Percentiles rank a stretch among this genome's conserved stretches.
phyloP scores from a whole-genome alignment of 2,329 filamentous ascomycete genomes.

The Amylocarpus encephaloides region DNA sequence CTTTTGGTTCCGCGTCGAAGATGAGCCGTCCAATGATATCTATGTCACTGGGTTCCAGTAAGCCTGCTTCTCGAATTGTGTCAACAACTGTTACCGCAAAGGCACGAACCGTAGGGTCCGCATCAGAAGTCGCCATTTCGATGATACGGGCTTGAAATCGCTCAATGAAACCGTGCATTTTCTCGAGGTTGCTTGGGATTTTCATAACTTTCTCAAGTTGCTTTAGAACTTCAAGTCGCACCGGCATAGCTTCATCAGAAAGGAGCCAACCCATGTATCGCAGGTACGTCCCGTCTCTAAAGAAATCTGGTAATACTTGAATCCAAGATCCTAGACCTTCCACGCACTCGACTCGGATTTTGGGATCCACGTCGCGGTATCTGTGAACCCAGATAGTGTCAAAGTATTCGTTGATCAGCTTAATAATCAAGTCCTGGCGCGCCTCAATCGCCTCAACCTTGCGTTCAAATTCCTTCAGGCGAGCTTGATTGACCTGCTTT shows the following conservation, averaged over 20 bases:
- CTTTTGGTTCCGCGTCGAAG: slow-evolving; percentile 77
- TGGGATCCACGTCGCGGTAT: slow-evolving; percentile 88
- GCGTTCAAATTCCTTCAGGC: slow-evolving; percentile 65
- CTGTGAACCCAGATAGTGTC: slow-evolving; percentile 91
- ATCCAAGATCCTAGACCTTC: slow-evolving; percentile 87
- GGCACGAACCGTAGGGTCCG: slow-evolving; percentile 73
- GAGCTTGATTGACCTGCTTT: slow-evolving; percentile 65
- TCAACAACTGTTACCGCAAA: slow-evolving; percentile 77
- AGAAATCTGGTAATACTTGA: slow-evolving; percentile 72
- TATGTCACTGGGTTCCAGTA: slow-evolving; percentile 87
- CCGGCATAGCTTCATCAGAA: slow-evolving; percentile 69
- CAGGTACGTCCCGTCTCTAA: slow-evolving; percentile 84
- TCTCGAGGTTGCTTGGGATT: slow-evolving; percentile 68
- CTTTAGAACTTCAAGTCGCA: slow-evolving; percentile 77
- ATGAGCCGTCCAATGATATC: slow-evolving; percentile 82
- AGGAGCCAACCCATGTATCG: slow-evolving; percentile 95
- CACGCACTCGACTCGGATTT: slow-evolving; percentile 83
- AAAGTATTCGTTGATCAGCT: slow-evolving; percentile 76
- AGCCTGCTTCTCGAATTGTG: slow-evolving; percentile 71
- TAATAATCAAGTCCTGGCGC: slow-evolving; percentile 52
- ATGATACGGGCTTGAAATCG: slow-evolving; percentile 80
- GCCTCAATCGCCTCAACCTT: slow-evolving; percentile 48
- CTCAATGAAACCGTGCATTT: slow-evolving; percentile 85
- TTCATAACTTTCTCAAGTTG: slow-evolving; percentile 77
- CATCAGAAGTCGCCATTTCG: slow-evolving; percentile 85